These are phyloP conservation scores for Trichoderma breve DNA, from an alignment of 2,329 filamentous ascomycete genomes.

Conservation along the genomic window DNA sequence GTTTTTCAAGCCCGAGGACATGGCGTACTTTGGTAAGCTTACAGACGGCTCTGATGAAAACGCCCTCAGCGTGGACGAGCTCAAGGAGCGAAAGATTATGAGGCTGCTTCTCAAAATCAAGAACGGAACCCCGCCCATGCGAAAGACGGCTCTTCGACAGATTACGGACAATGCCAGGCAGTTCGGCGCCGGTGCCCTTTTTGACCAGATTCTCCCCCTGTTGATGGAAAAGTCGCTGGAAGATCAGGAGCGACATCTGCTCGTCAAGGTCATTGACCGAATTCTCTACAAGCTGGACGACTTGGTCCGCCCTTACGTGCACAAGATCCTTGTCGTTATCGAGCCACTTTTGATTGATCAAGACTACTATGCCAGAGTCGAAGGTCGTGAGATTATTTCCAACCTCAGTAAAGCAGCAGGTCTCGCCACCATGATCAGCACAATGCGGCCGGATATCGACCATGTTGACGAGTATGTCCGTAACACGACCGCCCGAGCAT, in stretches of 20 bases:
- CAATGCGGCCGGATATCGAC: conserved; percentile 98
- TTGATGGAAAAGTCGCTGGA: conserved; percentile 98
- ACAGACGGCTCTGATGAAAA: conserved; percentile 94
- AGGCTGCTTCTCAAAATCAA: conserved; percentile 94
- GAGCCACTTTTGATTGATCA: conserved; percentile 99
- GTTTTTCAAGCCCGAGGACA: conserved; percentile 98
- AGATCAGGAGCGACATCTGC: conserved; percentile 94
- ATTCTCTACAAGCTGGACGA: conserved; percentile 98
- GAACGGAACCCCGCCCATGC: conserved; percentile 97
- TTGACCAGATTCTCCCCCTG: conserved; percentile 94
- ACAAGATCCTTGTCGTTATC: conserved; percentile 98
- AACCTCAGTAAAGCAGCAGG: conserved; percentile 96
- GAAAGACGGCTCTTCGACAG: conserved; percentile 95
- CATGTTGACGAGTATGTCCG: conserved; percentile 97
- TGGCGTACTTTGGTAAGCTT: conserved; percentile 97
- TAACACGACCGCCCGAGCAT: conserved; percentile 95
- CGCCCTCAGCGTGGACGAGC: conserved; percentile 83
- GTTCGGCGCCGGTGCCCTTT: conserved; percentile 89
- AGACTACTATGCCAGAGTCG: conserved; percentile 97
- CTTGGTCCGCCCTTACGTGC: conserved; percentile 90
- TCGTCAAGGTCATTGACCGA: conserved; percentile 98
- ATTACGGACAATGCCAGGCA: conserved; percentile 95
- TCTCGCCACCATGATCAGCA: conserved; percentile 98
- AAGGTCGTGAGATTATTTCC: conserved; percentile 97
- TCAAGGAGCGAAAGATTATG: conserved; percentile 99